phyloP scores from a whole-genome alignment of 75 land plant species.

The Azolla pinnata region DNA sequence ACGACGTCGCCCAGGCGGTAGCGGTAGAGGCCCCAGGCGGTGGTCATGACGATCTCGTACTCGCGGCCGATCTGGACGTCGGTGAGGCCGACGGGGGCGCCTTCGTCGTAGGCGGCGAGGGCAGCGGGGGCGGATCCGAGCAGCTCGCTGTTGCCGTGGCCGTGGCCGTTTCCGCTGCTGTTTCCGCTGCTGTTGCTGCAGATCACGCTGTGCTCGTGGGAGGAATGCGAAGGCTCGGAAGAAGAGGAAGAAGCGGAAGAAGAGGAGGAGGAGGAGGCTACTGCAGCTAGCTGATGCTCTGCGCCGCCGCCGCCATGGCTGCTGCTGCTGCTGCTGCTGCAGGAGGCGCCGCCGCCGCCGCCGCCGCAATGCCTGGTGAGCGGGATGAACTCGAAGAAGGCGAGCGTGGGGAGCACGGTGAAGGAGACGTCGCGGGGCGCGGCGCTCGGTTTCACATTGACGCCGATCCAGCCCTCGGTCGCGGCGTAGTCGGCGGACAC shows the following conservation, averaged over 20 bases:
- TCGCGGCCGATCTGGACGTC: slow-evolving; percentile 70
- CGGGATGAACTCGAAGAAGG: slow-evolving; percentile 71
- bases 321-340: not conserved
- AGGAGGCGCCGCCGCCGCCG: too few species aligned
- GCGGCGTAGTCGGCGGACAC: slow-evolving; percentile 60
- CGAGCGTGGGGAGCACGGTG: slow-evolving; percentile 59
- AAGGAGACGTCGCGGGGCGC: slow-evolving; percentile 48
- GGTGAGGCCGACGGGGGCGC: slow-evolving; percentile 45
- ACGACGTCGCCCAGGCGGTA: slow-evolving; percentile 30
- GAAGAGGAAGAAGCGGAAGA: too few species aligned
- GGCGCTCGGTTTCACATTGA: slow-evolving; percentile 42
- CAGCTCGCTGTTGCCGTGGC: not conserved
- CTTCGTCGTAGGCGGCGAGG: slow-evolving; percentile 1
- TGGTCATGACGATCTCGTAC: slow-evolving; percentile 78
- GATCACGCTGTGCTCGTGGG: too few species aligned
- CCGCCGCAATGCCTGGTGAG: slow-evolving; percentile 3
- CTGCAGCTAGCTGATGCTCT: too few species aligned
- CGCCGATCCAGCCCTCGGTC: slow-evolving; percentile 71
- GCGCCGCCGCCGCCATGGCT: too few species aligned
- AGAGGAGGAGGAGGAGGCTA: slow-evolving; percentile 1
- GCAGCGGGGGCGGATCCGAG: slow-evolving; percentile 5
- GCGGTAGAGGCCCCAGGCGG: slow-evolving; percentile 39
- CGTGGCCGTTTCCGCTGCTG: slow-evolving; percentile 6
- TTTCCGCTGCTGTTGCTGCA: slow-evolving; percentile 1
- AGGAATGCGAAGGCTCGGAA: too few species aligned